Percentiles rank a stretch among this genome's conserved stretches.
Conservation (phyloP, 805 yeast genomes). For the Barnettozyma botsteinii region DNA sequence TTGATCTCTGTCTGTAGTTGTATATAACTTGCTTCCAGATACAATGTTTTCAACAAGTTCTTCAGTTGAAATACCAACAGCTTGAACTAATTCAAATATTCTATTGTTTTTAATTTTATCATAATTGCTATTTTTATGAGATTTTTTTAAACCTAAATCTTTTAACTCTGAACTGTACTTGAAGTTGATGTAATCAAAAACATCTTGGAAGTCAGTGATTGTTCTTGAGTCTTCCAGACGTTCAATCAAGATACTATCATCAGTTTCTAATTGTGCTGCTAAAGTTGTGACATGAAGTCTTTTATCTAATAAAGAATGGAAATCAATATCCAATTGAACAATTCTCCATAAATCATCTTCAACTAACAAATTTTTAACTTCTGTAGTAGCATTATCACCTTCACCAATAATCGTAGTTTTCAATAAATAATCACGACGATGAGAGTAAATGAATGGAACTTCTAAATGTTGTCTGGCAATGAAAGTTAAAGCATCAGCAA, state of each 20-base stretch:
- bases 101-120: conserved; percentile 64
- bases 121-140: conserved; percentile 46
- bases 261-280: conserved; percentile 42
- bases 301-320: conserved; percentile 77
- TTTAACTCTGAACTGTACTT: conserved; percentile 43
- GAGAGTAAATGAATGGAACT: conserved; percentile 93
- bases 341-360: conserved; percentile 94
- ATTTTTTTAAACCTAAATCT: conserved; percentile 27
- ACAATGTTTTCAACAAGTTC: conserved; percentile 79
- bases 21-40: conserved; percentile 60
- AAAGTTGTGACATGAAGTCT: conserved; percentile 55
- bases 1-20: conserved; percentile 60
- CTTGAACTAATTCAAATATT: conserved; percentile 58
- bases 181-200: conserved; percentile 78
- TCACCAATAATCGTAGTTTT: conserved; percentile 45
- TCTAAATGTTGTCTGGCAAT: conserved; percentile 75
- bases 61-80: conserved; percentile 72
- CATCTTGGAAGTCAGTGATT: conserved; percentile 80
- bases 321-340: conserved; percentile 79
- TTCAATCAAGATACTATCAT: conserved; percentile 54
- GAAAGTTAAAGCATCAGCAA: conserved; percentile 64
- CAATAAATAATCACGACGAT: conserved; percentile 83
- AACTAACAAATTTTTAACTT: conserved; percentile 41
- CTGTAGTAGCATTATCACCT: conserved; percentile 36
- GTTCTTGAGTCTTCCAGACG: conserved; percentile 51